phyloP scores from a whole-genome alignment of 192 early-diverging fungal species.

The Mortierella antarctica region DNA sequence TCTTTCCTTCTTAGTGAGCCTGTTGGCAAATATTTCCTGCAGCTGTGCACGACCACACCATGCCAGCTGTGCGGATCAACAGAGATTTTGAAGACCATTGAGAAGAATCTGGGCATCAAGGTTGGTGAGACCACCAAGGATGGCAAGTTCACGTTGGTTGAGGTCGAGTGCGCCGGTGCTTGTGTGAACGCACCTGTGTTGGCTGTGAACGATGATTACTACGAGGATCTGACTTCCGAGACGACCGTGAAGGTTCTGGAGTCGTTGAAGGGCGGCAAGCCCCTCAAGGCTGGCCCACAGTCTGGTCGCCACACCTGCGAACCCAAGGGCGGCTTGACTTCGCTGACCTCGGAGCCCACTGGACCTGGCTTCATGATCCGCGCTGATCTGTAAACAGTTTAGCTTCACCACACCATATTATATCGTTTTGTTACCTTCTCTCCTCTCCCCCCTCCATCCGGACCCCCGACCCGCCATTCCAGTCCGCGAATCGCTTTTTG shows the following conservation, averaged over 20 bases:
- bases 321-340: conserved; percentile 83
- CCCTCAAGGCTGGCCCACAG: conserved; percentile 84
- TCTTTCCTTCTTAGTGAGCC: conserved; percentile 72
- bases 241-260: conserved; percentile 90
- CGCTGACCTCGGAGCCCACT: conserved; percentile 85
- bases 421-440: neutral
- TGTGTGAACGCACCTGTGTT: conserved; percentile 98
- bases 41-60: conserved; percentile 98
- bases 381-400: conserved; percentile 71
- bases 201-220: conserved; percentile 98
- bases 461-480: neutral
- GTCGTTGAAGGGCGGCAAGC: conserved; percentile 83
- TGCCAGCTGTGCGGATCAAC: conserved; percentile 96
- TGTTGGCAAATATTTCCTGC: conserved; percentile 99
- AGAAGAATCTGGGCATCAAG: conserved; percentile 91
- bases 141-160: conserved; percentile 96
- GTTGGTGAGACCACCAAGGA: conserved; percentile 95
- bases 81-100: conserved; percentile 88
- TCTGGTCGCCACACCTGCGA: conserved; percentile 91
- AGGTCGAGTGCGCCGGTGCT: conserved; percentile 99
- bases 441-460: neutral
- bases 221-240: conserved; percentile 97
- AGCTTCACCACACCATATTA: neutral
- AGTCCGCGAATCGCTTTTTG: too few species aligned
- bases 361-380: conserved; percentile 93